phyloP scores from a whole-genome alignment of 2,329 filamentous ascomycete species.

The Neofusicoccum umdonicola region DNA sequence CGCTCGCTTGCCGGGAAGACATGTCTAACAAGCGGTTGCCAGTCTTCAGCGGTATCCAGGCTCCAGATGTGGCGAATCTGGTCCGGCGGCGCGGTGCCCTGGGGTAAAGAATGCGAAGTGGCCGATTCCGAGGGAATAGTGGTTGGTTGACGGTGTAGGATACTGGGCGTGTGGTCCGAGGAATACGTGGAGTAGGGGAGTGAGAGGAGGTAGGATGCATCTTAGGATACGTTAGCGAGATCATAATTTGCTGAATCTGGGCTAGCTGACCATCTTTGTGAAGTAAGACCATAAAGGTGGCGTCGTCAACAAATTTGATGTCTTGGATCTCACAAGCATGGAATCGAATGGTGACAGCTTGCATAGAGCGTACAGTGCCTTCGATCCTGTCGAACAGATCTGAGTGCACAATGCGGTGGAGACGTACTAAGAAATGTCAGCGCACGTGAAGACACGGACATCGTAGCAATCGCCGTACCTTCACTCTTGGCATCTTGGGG shows the following conservation, averaged over 20 bases:
- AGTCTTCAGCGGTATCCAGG: conserved; percentile 12
- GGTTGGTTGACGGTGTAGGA: background rate
- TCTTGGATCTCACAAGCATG: conserved; percentile 53
- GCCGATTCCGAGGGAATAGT: background rate
- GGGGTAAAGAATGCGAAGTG: background rate
- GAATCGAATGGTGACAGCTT: conserved; percentile 56
- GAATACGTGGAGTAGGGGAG: conserved; percentile 23
- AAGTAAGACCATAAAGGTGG: conserved; percentile 60
- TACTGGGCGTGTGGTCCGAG: conserved; percentile 14
- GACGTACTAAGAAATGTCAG: conserved; percentile 21
- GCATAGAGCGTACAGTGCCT: conserved; percentile 27
- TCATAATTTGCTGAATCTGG: conserved; percentile 3
- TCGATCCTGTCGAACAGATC: conserved; percentile 42
- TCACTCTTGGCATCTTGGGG: conserved; percentile 13
- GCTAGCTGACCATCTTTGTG: conserved; percentile 34
- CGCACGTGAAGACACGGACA: background rate
- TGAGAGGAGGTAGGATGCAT: conserved; percentile 22
- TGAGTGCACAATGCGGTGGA: conserved; percentile 35
- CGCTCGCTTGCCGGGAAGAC: conserved; percentile 43
- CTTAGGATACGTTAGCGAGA: conserved; percentile 11
- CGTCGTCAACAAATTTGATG: conserved; percentile 66
- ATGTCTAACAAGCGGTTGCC: conserved; percentile 41
- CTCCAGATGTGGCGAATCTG: conserved; percentile 1
- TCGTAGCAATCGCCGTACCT: conserved; percentile 10
- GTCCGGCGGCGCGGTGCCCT: background rate